Base-by-base conservation (phyloP, 805 yeast species). In the Suhomyces faveliae region DNA sequence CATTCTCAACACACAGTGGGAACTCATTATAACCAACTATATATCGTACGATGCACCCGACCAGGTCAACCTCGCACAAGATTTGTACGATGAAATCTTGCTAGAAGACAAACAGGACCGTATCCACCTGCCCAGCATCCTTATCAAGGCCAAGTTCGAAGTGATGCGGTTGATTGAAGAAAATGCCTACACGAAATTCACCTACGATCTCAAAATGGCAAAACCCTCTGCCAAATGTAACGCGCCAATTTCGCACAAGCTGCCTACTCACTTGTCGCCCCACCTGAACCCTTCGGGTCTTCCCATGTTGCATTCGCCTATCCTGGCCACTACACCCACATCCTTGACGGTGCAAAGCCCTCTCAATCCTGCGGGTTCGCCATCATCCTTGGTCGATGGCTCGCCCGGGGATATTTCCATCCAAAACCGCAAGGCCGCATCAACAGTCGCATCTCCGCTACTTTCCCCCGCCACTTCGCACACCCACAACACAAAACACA, bases 31-130 rank as follows among this genome's bases (percentile, higher is more conserved):
- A 13, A 50, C 56, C 19, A 60, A 55, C n/a, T 80, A 71, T 55
- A 68, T 80, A 35, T 48, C 53, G 10, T 66, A 64, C 11, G 69
- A 76, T 46, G 67, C 84, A 1, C 71, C 74, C 2, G 66, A 65
- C 35, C 82, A 80, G 57, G 69, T 80, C 49, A 80, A 80, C 58
- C 52, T 80, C 20, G 75, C 82, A 0, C 57, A 66, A 49, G 64
- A 67, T 6, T 62, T 76, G 2, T 66, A 60, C 50, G 58, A 64
- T 12, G 53, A 55, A 10, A 56, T 70, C 35, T 35, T 62, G 27
- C 48, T 44, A 10, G 58, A 53, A 17, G 46, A 59, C 22, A 55
- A 53, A 15, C 51, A 66, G n/a, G 47, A 63, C 9, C 46, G 55
- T 42, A 52, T 68, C 10, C 70, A 66, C 40, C 50, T 51, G 21